Evolutionary conservation across 73 alveolate species (phyloP), one percentile per base, ranked within the genome.

Genomic region (Paraurostyla sp.): DNA sequence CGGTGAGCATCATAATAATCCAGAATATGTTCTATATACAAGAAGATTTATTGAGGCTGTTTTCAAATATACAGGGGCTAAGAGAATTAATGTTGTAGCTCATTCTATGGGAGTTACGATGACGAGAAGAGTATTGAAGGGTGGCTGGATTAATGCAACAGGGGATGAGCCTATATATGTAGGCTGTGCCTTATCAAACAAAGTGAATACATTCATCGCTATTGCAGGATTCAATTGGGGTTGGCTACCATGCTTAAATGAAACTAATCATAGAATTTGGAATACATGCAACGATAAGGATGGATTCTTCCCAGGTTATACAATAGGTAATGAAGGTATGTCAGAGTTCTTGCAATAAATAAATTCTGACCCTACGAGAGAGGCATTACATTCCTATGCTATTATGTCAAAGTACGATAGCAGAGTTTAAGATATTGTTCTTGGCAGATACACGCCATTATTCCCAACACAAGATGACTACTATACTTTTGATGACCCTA

Each of bases 41-140:
- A 63, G 92, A 22, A 46, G 69, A 3, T 84, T 84, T 48, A 35
- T 57, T 29, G 90, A 71, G 16, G 92, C 92, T n/a, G 92, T 84
- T 16, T 60, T 84, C 27, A 65, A 63, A 40, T 84, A 84, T 54
- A 84, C 92, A 25, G 83, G 83, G 58, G 81, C 92, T 22, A 76
- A 78, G 29, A 68, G 71, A 60, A 73, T 84, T 73, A 46, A 84
- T 51, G 48, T 84, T 3, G 71, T 84, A 25, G 7, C 80, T 0
- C 92, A 84, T 48, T 84, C 92, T 32, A 84, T 84, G 92, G 92
- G 92, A 6, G 92, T 84, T 7, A 84, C 92, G 22, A 33, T 84
- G 9, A 89, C 54, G 0, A 36, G 92, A 63, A 48, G 57, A 43
- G 25, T 84, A 0, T 45, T 84, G 20, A 84, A 84, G 76, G 92